Conservation (phyloP, 257 asterid genomes). For the Leptodermis oblonga region DNA sequence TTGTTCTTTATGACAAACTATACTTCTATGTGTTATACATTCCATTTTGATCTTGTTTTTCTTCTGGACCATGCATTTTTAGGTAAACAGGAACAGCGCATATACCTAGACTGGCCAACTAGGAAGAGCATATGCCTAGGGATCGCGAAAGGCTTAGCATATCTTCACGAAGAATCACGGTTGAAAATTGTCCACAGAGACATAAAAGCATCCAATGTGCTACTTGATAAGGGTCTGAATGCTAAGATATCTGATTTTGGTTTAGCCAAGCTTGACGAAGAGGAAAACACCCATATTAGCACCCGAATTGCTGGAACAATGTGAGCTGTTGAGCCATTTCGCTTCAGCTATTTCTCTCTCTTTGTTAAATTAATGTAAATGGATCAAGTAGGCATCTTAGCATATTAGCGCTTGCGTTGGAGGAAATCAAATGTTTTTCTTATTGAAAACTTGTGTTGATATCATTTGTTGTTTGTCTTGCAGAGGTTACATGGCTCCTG, state of each 20-base stretch:
- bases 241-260: conserved; percentile 51
- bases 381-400: not conserved
- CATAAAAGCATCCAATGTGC: conserved; percentile 40
- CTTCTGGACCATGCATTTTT: not conserved
- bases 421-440: not conserved
- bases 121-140: conserved; percentile 37
- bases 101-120: conserved; percentile 38
- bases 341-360: not conserved
- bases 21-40: not conserved
- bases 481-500: conserved; percentile 51
- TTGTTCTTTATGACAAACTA: not conserved
- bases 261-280: conserved; percentile 46
- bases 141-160: conserved; percentile 40
- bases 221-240: conserved; percentile 39
- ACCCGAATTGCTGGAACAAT: conserved; percentile 48
- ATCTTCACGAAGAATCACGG: conserved; percentile 47
- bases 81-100: conserved; percentile 31
- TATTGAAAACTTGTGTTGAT: not conserved
- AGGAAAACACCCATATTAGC: conserved; percentile 46
- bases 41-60: not conserved
- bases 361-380: too few relatives aligned
- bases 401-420: not conserved
- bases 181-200: conserved; percentile 46
- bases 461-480: not conserved
- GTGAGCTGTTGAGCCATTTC: conserved; percentile 18